A percentile compares a stretch with the other conserved stretches of the same genome.
Evolutionary conservation across 83 land plant species (phyloP).

Genomic region (Picea abies): DNA sequence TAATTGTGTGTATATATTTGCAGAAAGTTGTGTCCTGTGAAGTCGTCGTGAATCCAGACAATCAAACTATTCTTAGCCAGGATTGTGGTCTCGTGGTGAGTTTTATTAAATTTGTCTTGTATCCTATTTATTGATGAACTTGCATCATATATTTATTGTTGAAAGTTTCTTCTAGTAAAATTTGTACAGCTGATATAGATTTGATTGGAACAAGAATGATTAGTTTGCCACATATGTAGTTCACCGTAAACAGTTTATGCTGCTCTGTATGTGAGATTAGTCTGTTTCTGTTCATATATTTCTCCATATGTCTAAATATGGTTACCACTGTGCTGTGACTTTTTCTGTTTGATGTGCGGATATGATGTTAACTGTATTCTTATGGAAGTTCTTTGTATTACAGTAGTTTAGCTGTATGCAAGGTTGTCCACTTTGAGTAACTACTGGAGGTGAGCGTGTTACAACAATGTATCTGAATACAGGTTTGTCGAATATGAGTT

Average conservation of each 20-base stretch:
- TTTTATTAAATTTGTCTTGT: background rate
- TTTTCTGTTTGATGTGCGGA: background rate
- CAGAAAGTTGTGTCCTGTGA: slow-evolving; percentile 4
- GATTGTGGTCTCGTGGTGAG: slow-evolving; percentile 4
- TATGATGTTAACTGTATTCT: background rate
- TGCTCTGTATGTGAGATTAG: background rate
- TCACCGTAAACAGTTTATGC: background rate
- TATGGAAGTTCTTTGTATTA: background rate
- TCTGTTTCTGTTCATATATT: background rate
- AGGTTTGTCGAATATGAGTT: background rate
- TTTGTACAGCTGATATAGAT: no score
- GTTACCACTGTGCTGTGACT: background rate
- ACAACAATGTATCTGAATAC: background rate
- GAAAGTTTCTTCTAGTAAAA: no score
- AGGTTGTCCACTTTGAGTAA: background rate
- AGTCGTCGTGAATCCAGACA: slow-evolving; percentile 6
- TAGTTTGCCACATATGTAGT: background rate
- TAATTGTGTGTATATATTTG: slow-evolving; percentile 2
- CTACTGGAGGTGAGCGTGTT: background rate
- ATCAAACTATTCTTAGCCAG: slow-evolving; percentile 6
- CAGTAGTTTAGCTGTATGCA: slow-evolving; percentile 1
- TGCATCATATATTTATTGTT: background rate
- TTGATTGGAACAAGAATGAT: background rate
- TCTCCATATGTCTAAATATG: background rate
- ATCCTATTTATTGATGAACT: background rate